These are phyloP conservation scores for Cladorrhinum sp. DNA, from an alignment of 2,329 filamentous ascomycete genomes.

Conservation along the genomic window DNA sequence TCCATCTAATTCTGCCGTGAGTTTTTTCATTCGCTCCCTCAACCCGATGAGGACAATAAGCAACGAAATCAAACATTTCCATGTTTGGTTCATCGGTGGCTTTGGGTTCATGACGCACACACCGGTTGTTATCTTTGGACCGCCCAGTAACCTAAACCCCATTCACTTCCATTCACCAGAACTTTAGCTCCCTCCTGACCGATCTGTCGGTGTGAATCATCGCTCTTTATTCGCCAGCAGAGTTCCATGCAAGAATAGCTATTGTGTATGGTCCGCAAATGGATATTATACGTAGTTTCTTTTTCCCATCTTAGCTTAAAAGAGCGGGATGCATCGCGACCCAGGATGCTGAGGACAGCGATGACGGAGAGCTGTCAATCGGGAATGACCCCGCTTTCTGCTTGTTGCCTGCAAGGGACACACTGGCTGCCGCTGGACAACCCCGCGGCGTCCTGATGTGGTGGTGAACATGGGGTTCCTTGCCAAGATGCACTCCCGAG, in stretches of 20 bases:
- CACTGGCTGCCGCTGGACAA: not conserved
- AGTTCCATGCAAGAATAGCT: not conserved
- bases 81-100: not conserved
- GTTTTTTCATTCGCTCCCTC: too few species aligned
- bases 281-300: not conserved
- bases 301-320: not conserved
- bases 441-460: constrained; percentile 6
- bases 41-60: not conserved
- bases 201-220: constrained; percentile 5
- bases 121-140: not conserved
- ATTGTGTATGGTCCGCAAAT: not conserved
- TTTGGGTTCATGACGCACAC: constrained; percentile 4
- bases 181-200: not conserved
- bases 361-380: not conserved
- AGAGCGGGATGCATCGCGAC: not conserved
- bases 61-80: not conserved
- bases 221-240: not conserved
- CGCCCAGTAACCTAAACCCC: not conserved
- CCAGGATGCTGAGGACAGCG: not conserved
- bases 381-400: constrained; percentile 3
- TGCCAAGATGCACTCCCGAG: not conserved
- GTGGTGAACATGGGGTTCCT: constrained; percentile 1
- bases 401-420: constrained; percentile 10
- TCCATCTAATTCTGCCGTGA: too few species aligned
- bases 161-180: not conserved